Base-by-base conservation (phyloP, 169 alveolate genomes). In the Plasmodium gonderi region DNA sequence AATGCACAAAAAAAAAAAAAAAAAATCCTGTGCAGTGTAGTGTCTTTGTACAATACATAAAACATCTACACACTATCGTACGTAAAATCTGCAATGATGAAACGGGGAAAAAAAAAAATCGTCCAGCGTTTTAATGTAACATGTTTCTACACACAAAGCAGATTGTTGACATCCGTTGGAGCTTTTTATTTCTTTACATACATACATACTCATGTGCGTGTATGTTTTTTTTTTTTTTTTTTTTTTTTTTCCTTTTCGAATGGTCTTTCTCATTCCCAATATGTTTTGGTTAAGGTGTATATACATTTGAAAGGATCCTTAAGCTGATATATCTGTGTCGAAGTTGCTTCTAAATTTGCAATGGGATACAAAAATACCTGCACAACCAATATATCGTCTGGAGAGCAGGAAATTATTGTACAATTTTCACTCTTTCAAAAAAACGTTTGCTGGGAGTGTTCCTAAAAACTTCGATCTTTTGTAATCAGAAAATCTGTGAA, bases 391-490 rank as follows among this genome's bases (percentile, higher is more conserved):
- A 3, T 23, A 20, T n/a, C 49, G 51, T 17, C 14, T 29, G 20
- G 40, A 14, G 44, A 26, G 17, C 45, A 20, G 23, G 20, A 9
- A 38, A 20, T 42, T 0, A 29, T 36, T 67, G 12, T 17, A 17
- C 6, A 12, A 1, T 20, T 3, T 33, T 83, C 68, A 83, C 44
- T 83, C 79, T 36, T 74, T 83, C 38, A 83, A 49, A 65, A 47
- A 83, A 33, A 74, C 85, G 47, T 83, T 49, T 69, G 92, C 92
- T n/a, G 92, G 92, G 7, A 83, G n/a, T 6, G 92, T 83, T n/a
- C 92, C 92, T 0, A 83, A 51, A 38, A 83, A 83, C 64, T 83
- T 83, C 31, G 92, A 72, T 3, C 92, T n/a, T 33, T 51, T 83
- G 68, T 83, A 83, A 23, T 74, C 85, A 23, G 49, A 49, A 51